A percentile compares a stretch with the other conserved stretches of the same genome.
phyloP scores from a whole-genome alignment of 2,329 filamentous ascomycete genomes.

The Massarina eburnea region DNA sequence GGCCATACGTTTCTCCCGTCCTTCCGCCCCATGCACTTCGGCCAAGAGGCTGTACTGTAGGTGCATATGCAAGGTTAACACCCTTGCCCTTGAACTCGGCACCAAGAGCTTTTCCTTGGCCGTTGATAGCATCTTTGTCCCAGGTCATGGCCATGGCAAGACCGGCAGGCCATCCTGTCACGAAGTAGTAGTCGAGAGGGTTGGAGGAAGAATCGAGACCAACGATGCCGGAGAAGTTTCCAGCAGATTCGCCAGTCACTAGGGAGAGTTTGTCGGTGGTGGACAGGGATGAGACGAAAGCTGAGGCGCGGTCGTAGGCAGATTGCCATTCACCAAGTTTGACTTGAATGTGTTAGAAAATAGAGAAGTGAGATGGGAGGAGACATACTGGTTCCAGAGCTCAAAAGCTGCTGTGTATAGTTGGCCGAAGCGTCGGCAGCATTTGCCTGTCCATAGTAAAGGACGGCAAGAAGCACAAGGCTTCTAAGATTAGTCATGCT shows the following conservation, averaged over 20 bases:
- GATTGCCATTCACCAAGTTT: constrained; percentile 19
- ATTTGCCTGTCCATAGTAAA: too few species aligned
- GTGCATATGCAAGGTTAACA: constrained; percentile 69
- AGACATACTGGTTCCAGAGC: too few species aligned
- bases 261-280: constrained; percentile 1
- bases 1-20: constrained; percentile 73
- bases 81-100: constrained; percentile 72
- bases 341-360: too few species aligned
- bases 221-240: neutral
- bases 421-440: too few species aligned
- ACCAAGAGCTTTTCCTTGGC: constrained; percentile 45
- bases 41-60: constrained; percentile 69
- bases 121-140: neutral
- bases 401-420: too few species aligned
- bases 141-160: neutral
- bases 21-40: constrained; percentile 70
- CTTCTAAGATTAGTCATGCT: too few species aligned
- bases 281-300: neutral
- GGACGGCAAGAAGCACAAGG: too few species aligned
- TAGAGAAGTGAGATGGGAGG: too few species aligned
- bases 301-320: neutral
- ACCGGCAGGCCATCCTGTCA: neutral
- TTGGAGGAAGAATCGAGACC: constrained; percentile 1
- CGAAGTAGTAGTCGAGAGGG: neutral
- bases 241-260: constrained; percentile 10